These are phyloP conservation scores for Ogataea degrootiae DNA, from an alignment of 805 yeast genomes.

Conservation along the genomic window DNA sequence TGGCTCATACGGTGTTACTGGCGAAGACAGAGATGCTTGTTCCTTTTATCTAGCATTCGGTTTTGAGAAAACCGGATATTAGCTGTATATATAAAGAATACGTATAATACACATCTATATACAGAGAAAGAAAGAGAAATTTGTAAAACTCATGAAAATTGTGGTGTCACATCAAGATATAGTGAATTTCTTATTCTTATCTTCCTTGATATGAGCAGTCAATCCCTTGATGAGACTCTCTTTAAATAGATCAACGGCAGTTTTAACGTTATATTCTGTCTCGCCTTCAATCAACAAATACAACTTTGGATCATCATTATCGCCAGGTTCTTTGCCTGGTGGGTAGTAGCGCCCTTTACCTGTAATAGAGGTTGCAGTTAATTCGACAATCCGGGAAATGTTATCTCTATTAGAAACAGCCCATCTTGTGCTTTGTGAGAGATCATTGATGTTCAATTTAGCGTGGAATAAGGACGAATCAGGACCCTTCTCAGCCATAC, in stretches of 20 bases:
- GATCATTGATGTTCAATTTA: constrained; percentile 71
- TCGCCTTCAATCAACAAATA: constrained; percentile 75
- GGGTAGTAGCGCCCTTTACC: constrained; percentile 76
- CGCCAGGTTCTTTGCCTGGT: constrained; percentile 49
- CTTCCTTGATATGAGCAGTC: constrained; percentile 16
- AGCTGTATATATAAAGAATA: neutral
- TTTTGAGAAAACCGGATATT: constrained; percentile 47
- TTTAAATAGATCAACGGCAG: constrained; percentile 56
- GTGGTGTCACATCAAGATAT: constrained; percentile 3
- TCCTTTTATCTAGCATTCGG: constrained; percentile 85
- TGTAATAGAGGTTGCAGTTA: constrained; percentile 73
- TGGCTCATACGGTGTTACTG: constrained; percentile 82
- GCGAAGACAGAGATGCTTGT: constrained; percentile 81
- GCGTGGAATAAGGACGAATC: constrained; percentile 55
- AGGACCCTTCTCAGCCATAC: constrained; percentile 38
- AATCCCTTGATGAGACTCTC: constrained; percentile 50
- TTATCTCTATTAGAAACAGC: constrained; percentile 64
- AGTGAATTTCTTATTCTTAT: constrained; percentile 14
- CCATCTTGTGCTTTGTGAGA: constrained; percentile 81
- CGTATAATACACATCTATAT: neutral
- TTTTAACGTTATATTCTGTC: constrained; percentile 50
- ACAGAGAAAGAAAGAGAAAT: neutral
- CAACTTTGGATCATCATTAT: constrained; percentile 65
- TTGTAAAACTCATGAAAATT: neutral
- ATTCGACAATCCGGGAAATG: constrained; percentile 58